These are phyloP conservation scores for Marasmius tenuissimus DNA, from an alignment of 1,284 basidiomycete genomes.

Conservation along the genomic window DNA sequence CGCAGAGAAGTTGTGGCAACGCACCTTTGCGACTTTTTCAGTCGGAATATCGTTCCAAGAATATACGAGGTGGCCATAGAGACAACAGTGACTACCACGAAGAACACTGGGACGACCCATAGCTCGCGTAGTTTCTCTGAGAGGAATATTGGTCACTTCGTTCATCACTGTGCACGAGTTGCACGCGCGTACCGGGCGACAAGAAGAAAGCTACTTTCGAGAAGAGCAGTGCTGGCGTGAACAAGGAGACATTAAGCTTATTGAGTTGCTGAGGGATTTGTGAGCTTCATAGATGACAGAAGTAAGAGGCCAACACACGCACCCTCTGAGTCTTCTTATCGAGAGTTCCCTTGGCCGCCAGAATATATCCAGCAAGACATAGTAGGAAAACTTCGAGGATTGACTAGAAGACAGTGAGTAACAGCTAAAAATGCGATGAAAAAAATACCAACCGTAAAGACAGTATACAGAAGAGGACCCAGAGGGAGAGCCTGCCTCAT, in stretches of 20 bases:
- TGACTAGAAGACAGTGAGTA: conserved; percentile 50
- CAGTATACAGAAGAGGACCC: conserved; percentile 43
- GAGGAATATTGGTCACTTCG: conserved; percentile 7
- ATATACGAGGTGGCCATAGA: conserved; percentile 58
- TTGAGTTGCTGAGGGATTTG: conserved; percentile 62
- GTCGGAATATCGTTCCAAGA: conserved; percentile 49
- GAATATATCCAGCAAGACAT: conserved; percentile 83
- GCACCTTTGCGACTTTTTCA: conserved; percentile 65
- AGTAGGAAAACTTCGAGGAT: conserved; percentile 89
- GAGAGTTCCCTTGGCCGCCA: conserved; percentile 78
- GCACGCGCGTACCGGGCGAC: conserved; percentile 52
- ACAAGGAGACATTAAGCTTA: conserved; percentile 81
- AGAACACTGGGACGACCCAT: conserved; percentile 90
- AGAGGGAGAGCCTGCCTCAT: conserved; percentile 12
- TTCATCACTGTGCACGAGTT: not conserved
- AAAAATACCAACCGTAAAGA: conserved; percentile 49
- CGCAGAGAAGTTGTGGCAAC: conserved; percentile 7
- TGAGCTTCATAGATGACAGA: not conserved
- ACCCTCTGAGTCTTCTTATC: conserved; percentile 91
- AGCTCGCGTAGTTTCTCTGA: conserved; percentile 81
- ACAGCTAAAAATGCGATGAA: not conserved
- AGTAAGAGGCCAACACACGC: conserved; percentile 20
- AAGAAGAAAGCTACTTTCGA: conserved; percentile 89
- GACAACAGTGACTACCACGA: conserved; percentile 66
- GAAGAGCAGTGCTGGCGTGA: conserved; percentile 91